Evolutionary conservation across 129 eudicot genomes (phyloP).

Genomic region (Saussurea involucrata): DNA sequence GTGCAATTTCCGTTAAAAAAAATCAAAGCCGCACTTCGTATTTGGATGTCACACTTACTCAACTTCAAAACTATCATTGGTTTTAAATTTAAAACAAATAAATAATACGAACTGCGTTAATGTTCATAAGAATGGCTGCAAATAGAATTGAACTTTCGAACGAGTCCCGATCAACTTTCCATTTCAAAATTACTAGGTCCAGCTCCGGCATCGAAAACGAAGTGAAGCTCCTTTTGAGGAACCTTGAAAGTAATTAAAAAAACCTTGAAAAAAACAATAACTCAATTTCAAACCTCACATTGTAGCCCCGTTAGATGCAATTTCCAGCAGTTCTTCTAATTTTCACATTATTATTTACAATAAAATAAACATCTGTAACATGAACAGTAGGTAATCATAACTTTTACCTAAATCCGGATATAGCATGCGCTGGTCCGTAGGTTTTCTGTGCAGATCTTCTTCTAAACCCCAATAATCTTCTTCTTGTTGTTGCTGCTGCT

Average conservation of each 20-base stretch:
- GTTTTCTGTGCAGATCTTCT: conserved; percentile 23
- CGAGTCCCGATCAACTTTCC: conserved; percentile 8
- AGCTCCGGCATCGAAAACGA: conserved; percentile 12
- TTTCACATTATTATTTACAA: neutral
- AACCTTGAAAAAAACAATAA: neutral
- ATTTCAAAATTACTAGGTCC: conserved; percentile 9
- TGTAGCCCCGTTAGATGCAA: conserved; percentile 21
- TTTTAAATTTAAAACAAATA: neutral
- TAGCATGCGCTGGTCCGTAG: neutral
- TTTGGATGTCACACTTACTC: neutral
- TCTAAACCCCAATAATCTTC: neutral
- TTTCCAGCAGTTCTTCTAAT: conserved; percentile 10
- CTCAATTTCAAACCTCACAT: conserved; percentile 13
- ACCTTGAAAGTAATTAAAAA: neutral
- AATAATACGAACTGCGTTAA: neutral
- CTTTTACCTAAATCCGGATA: conserved; percentile 14
- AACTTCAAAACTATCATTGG: neutral
- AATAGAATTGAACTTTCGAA: neutral
- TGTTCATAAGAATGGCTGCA: neutral
- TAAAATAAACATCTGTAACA: neutral
- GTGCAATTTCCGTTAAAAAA: neutral
- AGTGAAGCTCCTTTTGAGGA: conserved; percentile 17
- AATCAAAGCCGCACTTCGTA: neutral
- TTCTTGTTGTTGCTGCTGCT: neutral
- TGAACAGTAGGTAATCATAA: neutral